Evolutionary conservation across 805 yeast species (phyloP).

Genomic region (Starmerella ratchasimensis): DNA sequence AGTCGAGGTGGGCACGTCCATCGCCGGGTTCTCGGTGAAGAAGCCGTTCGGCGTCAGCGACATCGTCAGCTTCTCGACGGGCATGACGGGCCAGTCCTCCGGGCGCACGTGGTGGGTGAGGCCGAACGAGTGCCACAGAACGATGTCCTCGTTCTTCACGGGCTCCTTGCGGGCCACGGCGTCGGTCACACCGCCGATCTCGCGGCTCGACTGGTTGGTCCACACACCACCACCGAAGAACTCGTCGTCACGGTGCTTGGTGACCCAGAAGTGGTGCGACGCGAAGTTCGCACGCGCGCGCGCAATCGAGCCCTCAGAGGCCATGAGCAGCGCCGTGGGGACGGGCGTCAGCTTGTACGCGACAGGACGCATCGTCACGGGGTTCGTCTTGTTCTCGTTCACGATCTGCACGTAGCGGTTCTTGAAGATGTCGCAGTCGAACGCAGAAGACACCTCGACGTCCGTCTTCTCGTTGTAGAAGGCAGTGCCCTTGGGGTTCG

Average conservation of each 20-base stretch:
- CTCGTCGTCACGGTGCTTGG: constrained; percentile 59
- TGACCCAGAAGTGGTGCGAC: constrained; percentile 69
- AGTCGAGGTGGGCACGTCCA: constrained; percentile 60
- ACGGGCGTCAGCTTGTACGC: constrained; percentile 64
- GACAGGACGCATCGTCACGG: constrained; percentile 55
- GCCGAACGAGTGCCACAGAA: constrained; percentile 70
- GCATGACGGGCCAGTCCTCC: constrained; percentile 85
- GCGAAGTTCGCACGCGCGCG: constrained; percentile 60
- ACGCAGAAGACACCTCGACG: constrained; percentile 54
- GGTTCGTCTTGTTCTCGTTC: constrained; percentile 58
- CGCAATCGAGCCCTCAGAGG: constrained; percentile 48
- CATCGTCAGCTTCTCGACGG: constrained; percentile 60
- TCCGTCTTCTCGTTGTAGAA: constrained; percentile 47
- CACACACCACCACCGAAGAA: constrained; percentile 73
- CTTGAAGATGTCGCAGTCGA: constrained; percentile 63
- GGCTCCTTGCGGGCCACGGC: constrained; percentile 36
- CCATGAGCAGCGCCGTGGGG: constrained; percentile 63
- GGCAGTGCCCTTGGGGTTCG: constrained; percentile 59
- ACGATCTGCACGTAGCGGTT: constrained; percentile 62
- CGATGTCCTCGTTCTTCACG: constrained; percentile 52
- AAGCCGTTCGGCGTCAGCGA: constrained; percentile 57
- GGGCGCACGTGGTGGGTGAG: constrained; percentile 59
- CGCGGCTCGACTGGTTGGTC: constrained; percentile 67
- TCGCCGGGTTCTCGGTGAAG: constrained; percentile 66
- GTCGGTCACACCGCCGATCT: constrained; percentile 31